A percentile compares a stretch with the other conserved stretches of the same genome.
Evolutionary conservation across 2,329 filamentous ascomycete genomes (phyloP).

Genomic region (Parasarocladium wereldwijsianum): DNA sequence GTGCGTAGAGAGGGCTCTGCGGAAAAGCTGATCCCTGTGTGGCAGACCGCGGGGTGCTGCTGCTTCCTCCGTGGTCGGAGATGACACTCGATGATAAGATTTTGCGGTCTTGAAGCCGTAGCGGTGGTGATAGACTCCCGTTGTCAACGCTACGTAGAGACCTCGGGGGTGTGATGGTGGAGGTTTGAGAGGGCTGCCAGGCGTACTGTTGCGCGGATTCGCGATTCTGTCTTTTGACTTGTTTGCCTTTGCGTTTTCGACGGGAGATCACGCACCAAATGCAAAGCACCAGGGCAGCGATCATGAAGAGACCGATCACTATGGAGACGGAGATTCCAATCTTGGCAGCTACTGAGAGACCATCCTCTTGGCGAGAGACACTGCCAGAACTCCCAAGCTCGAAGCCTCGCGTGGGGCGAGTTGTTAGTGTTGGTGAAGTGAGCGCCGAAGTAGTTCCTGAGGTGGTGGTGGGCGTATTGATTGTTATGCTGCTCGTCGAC

Average conservation of each 20-base stretch:
- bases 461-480: constrained; percentile 4
- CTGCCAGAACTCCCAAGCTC: not conserved
- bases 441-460: constrained; percentile 5
- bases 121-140: constrained; percentile 26
- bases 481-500: not conserved
- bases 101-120: constrained; percentile 30
- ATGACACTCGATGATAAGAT: constrained; percentile 20
- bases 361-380: constrained; percentile 2
- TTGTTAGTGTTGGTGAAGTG: constrained; percentile 4
- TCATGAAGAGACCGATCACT: constrained; percentile 20
- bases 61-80: constrained; percentile 7
- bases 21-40: constrained; percentile 16
- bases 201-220: not conserved
- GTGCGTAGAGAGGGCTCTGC: constrained; percentile 21
- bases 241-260: constrained; percentile 8
- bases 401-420: not conserved
- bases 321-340: constrained; percentile 29
- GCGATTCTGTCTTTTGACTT: constrained; percentile 9
- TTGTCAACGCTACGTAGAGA: constrained; percentile 16
- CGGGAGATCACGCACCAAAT: constrained; percentile 16
- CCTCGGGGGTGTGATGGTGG: constrained; percentile 22
- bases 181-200: constrained; percentile 5
- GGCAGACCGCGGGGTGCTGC: constrained; percentile 9
- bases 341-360: constrained; percentile 24
- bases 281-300: constrained; percentile 22